Base-by-base conservation (phyloP, 208 protist species). In the Crithidia bombi region DNA sequence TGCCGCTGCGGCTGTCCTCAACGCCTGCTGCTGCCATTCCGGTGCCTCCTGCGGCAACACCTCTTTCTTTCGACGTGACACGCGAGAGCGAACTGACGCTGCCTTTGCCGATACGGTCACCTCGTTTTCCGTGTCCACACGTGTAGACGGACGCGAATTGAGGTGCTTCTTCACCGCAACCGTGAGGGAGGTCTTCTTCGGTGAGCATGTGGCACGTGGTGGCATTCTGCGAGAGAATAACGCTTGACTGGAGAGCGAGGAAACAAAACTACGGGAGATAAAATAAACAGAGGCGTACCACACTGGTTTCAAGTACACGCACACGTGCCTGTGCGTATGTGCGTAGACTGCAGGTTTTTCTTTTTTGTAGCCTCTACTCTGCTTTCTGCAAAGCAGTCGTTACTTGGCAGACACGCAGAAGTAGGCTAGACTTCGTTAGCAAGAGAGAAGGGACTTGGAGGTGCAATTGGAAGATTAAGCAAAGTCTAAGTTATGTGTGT, bases 1-100 rank as follows among this genome's bases (percentile, higher is more conserved):
- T 9, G 26, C 26, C 5, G 61, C 59, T 5, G 68, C 74, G 9
- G 65, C 75, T 10, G 71, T 65, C 30, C 68, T 65, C 14, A 81
- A 35, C 10, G 65, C 75, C 52, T 69, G 49, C 59, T 68, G 65
- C 44, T 81, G 75, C 75, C 75, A 81, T 30, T 62, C 69, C 15
- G 77, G 77, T 3, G 66, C 36, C 2, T 78, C 61, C 39, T 78
- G 77, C 39, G 77, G 77, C 1, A 63, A 43, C 3, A 82, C 21
- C 9, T 65, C 77, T 5, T 25, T 11, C 15, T 69, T 68, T 2
- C 66, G 77, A 23, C 71, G 58, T 17, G 68, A 69, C 49, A 78
- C 77, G 41, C 77, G 77, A 21, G 77, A 78, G 35, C 50, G 57
- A 3, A n/a, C 11, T 4, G 46, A 23, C 26, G 38, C 9, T 23